Evolutionary conservation across 2,329 filamentous ascomycete genomes (phyloP).

Genomic region (Penicillium janthinellum): DNA sequence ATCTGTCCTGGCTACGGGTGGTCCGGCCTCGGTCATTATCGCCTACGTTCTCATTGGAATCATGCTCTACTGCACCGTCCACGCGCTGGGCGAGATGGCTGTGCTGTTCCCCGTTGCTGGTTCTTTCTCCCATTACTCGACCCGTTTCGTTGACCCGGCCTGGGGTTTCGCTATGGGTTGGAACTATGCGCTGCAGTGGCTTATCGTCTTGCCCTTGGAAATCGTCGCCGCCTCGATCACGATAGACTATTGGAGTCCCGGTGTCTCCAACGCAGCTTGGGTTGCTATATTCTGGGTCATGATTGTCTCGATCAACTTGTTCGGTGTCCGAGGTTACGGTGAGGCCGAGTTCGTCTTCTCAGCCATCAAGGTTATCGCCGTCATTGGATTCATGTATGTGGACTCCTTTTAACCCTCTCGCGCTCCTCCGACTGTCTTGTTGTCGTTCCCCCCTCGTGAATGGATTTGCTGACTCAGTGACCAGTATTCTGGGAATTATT

Average conservation of each 20-base stretch:
- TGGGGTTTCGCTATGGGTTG: constrained; percentile 96
- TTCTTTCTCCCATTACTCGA: constrained; percentile 89
- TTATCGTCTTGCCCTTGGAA: constrained; percentile 79
- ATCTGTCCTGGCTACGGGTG: constrained; percentile 68
- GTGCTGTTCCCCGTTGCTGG: constrained; percentile 89
- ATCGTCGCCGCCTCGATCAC: constrained; percentile 86
- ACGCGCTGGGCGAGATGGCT: constrained; percentile 87
- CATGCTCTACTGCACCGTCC: constrained; percentile 91
- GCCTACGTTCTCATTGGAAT: constrained; percentile 77
- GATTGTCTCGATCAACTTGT: constrained; percentile 81
- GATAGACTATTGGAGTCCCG: constrained; percentile 74
- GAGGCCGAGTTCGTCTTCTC: constrained; percentile 89
- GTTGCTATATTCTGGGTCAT: constrained; percentile 77
- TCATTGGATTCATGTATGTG: constrained; percentile 82
- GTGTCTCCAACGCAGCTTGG: constrained; percentile 70
- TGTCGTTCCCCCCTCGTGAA: constrained; percentile 1
- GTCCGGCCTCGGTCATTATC: constrained; percentile 75
- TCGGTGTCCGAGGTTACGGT: constrained; percentile 84
- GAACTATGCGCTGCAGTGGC: constrained; percentile 91
- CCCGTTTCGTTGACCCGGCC: constrained; percentile 86
- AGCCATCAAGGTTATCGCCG: constrained; percentile 79
- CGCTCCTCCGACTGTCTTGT: background rate
- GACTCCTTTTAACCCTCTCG: background rate
- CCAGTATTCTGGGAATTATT: constrained; percentile 78
- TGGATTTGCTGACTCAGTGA: constrained; percentile 17